These are phyloP conservation scores for Apiospora saccharicola DNA, from an alignment of 2,329 filamentous ascomycete genomes.

Conservation along the genomic window DNA sequence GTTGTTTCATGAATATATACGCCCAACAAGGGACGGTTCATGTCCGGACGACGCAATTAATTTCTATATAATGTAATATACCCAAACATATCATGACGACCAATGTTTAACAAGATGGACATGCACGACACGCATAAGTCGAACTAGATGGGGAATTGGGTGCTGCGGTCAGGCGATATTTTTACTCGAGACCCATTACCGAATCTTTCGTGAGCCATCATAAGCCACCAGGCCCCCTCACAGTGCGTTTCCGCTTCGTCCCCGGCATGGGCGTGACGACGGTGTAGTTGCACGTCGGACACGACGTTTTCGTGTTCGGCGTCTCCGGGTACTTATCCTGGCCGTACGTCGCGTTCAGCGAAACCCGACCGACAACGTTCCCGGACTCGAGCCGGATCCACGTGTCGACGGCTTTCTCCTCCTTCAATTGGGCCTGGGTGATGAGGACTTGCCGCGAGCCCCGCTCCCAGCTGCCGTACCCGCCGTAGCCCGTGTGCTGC, in stretches of 20 bases:
- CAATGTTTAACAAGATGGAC: too few species aligned
- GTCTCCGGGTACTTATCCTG: slow-evolving; percentile 59
- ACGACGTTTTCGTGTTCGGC: slow-evolving; percentile 44
- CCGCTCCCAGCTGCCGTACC: slow-evolving; percentile 70
- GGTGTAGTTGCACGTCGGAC: slow-evolving; percentile 39
- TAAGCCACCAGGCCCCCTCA: neutral
- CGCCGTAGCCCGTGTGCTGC: slow-evolving; percentile 74
- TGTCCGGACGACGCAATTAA: neutral
- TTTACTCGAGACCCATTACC: neutral
- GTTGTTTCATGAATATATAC: neutral
- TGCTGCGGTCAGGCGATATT: too few species aligned
- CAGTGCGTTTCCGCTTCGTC: neutral
- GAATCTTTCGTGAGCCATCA: neutral
- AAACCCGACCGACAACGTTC: slow-evolving; percentile 57
- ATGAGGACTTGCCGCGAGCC: slow-evolving; percentile 65
- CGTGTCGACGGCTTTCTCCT: slow-evolving; percentile 55
- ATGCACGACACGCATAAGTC: too few species aligned
- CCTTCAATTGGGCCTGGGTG: slow-evolving; percentile 47
- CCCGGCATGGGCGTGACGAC: slow-evolving; percentile 6
- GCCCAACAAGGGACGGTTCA: too few species aligned
- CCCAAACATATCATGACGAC: neutral
- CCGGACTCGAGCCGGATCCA: slow-evolving; percentile 69
- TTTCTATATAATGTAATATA: neutral
- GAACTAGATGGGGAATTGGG: too few species aligned
- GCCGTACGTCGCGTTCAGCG: slow-evolving; percentile 67